phyloP scores from a whole-genome alignment of 257 asterid genomes.

The Lycium ferocissimum region DNA sequence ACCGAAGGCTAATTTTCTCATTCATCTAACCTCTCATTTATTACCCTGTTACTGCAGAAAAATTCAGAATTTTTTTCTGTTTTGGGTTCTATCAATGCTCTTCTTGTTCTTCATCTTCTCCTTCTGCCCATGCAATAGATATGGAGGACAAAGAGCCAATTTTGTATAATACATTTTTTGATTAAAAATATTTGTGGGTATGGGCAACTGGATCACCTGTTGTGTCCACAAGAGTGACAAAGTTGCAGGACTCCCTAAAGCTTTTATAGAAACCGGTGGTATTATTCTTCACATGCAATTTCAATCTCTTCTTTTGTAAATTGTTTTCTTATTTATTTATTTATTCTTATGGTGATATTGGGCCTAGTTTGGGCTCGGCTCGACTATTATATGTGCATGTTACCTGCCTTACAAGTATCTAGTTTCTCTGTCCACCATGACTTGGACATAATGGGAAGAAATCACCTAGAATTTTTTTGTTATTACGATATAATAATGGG shows the following conservation, averaged over 20 bases:
- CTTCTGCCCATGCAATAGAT: neutral
- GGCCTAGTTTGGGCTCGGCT: neutral
- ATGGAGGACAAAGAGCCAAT: slow-evolving; percentile 25
- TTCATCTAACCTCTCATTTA: neutral
- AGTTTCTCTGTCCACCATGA: neutral
- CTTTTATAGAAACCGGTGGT: slow-evolving; percentile 11
- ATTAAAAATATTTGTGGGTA: slow-evolving; percentile 2
- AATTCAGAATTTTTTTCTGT: too few species aligned
- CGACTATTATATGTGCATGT: neutral
- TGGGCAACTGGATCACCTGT: slow-evolving; percentile 32
- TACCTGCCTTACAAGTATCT: neutral
- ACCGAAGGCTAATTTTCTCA: neutral
- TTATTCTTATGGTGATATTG: neutral
- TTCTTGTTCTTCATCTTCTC: neutral
- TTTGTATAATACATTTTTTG: slow-evolving; percentile 9
- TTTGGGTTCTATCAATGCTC: neutral
- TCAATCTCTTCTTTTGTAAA: neutral
- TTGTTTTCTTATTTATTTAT: neutral
- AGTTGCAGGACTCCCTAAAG: slow-evolving; percentile 20
- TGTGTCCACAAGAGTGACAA: slow-evolving; percentile 23
- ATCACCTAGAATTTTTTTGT: too few species aligned
- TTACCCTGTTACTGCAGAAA: neutral
- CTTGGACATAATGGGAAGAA: too few species aligned
- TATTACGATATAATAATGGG: neutral
- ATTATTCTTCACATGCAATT: slow-evolving; percentile 1